These are phyloP conservation scores for Penicillium argentinense DNA, from an alignment of 495 filamentous ascomycete genomes.

Conservation along the genomic window DNA sequence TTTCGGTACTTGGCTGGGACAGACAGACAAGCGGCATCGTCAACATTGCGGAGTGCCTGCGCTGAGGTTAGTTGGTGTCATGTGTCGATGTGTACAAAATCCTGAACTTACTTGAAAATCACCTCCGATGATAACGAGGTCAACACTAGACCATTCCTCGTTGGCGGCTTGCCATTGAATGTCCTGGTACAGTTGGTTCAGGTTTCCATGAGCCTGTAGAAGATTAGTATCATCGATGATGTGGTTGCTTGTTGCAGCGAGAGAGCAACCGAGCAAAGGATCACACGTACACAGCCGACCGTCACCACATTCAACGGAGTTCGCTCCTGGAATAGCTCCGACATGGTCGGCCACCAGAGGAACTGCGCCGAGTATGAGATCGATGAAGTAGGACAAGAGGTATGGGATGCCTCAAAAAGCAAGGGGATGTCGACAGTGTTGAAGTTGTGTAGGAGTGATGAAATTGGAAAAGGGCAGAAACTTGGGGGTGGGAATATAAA, in stretches of 20 bases:
- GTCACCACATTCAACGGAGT: constrained; percentile 60
- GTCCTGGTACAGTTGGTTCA: constrained; percentile 85
- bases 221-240: constrained; percentile 13
- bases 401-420: too few relatives aligned
- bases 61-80: constrained; percentile 28
- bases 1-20: constrained; percentile 79
- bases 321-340: not conserved
- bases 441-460: too few relatives aligned
- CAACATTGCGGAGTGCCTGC: constrained; percentile 80
- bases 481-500: too few relatives aligned
- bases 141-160: constrained; percentile 73
- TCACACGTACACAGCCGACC: constrained; percentile 74
- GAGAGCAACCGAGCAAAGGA: not conserved
- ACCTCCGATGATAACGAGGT: constrained; percentile 84
- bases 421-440: too few relatives aligned
- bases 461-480: too few relatives aligned
- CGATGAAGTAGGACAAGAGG: too few relatives aligned
- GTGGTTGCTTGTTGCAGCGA: too few relatives aligned
- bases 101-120: constrained; percentile 83
- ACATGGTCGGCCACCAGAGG: not conserved
- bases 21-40: constrained; percentile 83
- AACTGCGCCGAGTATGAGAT: too few relatives aligned
- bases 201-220: constrained; percentile 78
- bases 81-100: too few relatives aligned
- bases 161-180: constrained; percentile 59